A percentile compares a stretch with the other conserved stretches of the same genome.
Conservation (phyloP, 768 basidiomycete genomes). For the Mycena venus region DNA sequence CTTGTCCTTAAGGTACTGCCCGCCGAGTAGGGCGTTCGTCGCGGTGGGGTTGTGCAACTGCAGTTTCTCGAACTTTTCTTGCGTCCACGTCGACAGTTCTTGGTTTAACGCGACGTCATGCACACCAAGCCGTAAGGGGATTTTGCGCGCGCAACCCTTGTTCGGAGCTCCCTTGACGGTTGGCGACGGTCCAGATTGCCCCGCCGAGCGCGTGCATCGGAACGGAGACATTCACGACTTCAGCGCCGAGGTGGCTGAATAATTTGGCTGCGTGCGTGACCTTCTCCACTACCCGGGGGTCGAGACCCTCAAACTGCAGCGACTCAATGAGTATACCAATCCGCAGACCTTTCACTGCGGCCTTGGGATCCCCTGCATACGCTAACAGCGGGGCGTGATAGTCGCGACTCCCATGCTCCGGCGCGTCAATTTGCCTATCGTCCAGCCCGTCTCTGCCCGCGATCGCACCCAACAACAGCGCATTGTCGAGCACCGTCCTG, state of each 20-base stretch:
- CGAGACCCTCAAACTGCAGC: conserved; percentile 47
- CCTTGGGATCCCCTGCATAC: conserved; percentile 41
- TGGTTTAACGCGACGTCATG: conserved; percentile 47
- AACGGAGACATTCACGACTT: conserved; percentile 55
- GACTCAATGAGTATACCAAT: conserved; percentile 58
- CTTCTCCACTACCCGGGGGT: conserved; percentile 49
- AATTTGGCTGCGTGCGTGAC: conserved; percentile 49
- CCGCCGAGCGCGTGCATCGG: conserved; percentile 47
- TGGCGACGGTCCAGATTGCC: conserved; percentile 25
- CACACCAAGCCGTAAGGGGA: conserved; percentile 43
- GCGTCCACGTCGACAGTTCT: conserved; percentile 51
- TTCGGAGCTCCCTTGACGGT: conserved; percentile 30
- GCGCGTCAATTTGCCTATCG: conserved; percentile 47
- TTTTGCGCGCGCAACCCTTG: conserved; percentile 34
- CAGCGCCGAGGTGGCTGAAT: conserved; percentile 54
- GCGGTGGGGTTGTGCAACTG: conserved; percentile 27
- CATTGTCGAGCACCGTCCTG: conserved; percentile 53
- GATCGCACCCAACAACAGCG: conserved; percentile 55
- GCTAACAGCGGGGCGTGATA: conserved; percentile 48
- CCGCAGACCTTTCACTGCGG: conserved; percentile 48
- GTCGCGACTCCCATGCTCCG: conserved; percentile 23
- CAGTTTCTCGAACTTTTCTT: conserved; percentile 54
- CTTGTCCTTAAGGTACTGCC: conserved; percentile 22
- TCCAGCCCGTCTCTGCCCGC: conserved; percentile 61
- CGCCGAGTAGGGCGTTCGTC: conserved; percentile 20